These are phyloP conservation scores for Chamaecyparis obtusa DNA, from an alignment of 75 land plant genomes.

Conservation along the genomic window DNA sequence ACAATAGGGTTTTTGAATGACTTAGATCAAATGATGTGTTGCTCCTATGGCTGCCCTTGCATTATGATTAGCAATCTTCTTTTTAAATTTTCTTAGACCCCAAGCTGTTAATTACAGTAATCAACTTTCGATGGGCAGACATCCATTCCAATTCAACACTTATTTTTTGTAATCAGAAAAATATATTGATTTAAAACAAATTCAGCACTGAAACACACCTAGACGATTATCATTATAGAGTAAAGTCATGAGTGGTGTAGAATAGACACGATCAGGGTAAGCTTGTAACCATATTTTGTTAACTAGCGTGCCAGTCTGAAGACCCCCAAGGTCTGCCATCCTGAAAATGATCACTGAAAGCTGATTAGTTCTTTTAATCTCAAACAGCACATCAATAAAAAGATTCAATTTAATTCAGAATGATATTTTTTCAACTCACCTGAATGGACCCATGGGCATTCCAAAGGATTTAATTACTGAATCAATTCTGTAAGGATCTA, in stretches of 20 bases:
- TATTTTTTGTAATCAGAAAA: too few species aligned
- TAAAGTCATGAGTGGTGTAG: constrained; percentile 21
- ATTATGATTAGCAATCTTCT: background rate
- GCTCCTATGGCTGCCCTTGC: background rate
- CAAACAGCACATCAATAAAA: background rate
- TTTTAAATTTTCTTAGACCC: background rate
- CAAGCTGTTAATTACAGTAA: too few species aligned
- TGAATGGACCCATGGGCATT: constrained; percentile 57
- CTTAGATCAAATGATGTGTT: background rate
- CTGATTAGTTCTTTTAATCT: background rate
- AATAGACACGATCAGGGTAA: constrained; percentile 40
- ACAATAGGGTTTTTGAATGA: background rate
- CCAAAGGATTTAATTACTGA: constrained; percentile 39
- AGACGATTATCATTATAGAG: constrained; percentile 30
- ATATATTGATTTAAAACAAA: too few species aligned
- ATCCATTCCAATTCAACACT: background rate
- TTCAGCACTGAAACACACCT: constrained; percentile 13
- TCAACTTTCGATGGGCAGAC: background rate
- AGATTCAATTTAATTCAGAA: background rate
- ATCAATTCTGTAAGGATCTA: constrained; percentile 42
- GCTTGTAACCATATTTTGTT: constrained; percentile 35
- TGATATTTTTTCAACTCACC: constrained; percentile 13
- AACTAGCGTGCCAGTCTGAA: constrained; percentile 42
- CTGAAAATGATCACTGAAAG: constrained; percentile 14
- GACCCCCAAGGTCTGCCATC: constrained; percentile 40